Percentiles rank a stretch among this genome's conserved stretches.
These are phyloP conservation scores for Sarocladium kiliense DNA, from an alignment of 2,329 filamentous ascomycete species.

Conservation along the genomic window DNA sequence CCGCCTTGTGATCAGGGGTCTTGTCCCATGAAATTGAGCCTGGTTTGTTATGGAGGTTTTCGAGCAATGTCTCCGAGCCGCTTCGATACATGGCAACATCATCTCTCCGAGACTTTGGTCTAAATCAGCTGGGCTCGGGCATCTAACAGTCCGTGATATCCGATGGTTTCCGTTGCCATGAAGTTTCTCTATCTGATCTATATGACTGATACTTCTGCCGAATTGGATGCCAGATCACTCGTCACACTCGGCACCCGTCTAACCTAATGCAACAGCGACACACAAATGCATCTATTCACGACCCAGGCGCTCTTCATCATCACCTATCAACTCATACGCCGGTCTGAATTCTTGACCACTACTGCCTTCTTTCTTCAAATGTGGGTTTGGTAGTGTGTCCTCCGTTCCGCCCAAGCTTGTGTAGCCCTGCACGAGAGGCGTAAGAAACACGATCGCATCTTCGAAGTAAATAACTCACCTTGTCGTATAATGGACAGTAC, in stretches of 20 bases:
- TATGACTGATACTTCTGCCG: neutral
- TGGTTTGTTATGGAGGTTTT: no score
- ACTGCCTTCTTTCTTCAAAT: conserved; percentile 24
- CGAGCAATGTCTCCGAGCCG: neutral
- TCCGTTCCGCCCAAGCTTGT: conserved; percentile 86
- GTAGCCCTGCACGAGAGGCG: conserved; percentile 55
- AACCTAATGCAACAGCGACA: neutral
- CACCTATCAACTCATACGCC: conserved; percentile 69
- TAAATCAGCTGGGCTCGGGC: no score
- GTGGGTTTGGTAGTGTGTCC: conserved; percentile 85
- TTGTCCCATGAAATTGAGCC: no score
- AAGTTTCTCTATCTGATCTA: neutral
- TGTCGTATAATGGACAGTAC: conserved; percentile 85
- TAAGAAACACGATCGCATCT: conserved; percentile 5
- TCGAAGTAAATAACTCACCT: conserved; percentile 21
- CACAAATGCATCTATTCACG: conserved; percentile 42
- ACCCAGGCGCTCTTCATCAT: conserved; percentile 74
- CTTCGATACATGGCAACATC: conserved; percentile 10
- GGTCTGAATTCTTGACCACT: conserved; percentile 52
- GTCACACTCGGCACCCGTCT: neutral
- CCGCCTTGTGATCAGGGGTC: no score
- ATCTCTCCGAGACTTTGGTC: neutral
- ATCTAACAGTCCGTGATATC: neutral
- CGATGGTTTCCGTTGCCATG: neutral
- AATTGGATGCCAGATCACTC: neutral